Evolutionary conservation across 2,329 filamentous ascomycete genomes (phyloP).

Genomic region (Ceratocystiopsis sp.): DNA sequence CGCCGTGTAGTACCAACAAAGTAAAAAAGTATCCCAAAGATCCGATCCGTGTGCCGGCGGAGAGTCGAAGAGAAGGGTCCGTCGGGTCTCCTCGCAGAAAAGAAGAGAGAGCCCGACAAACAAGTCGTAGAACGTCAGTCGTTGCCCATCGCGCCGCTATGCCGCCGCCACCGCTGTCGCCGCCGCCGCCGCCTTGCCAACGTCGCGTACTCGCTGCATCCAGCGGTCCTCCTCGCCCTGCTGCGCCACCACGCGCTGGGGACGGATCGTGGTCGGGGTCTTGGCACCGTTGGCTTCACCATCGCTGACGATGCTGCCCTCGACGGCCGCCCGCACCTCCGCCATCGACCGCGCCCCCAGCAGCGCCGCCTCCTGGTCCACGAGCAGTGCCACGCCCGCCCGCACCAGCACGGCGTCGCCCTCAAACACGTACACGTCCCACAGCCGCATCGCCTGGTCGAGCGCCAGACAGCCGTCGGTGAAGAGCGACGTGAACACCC

Average conservation of each 20-base stretch:
- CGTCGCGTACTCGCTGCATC: conserved; percentile 23
- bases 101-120: no score
- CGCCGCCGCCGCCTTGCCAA: conserved; percentile 16
- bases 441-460: conserved; percentile 55
- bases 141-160: no score
- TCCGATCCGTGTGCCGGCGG: no score
- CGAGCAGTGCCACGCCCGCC: conserved; percentile 51
- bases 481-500: conserved; percentile 48
- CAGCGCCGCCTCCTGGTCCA: conserved; percentile 33
- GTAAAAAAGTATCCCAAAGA: no score
- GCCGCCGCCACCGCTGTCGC: neutral
- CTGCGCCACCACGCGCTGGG: conserved; percentile 21
- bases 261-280: conserved; percentile 8
- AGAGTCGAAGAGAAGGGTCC: no score
- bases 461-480: conserved; percentile 40
- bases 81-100: no score
- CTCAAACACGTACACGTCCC: conserved; percentile 74
- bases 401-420: conserved; percentile 56
- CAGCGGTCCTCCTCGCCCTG: conserved; percentile 31
- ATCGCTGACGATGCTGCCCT: no score
- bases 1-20: no score
- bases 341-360: conserved; percentile 26
- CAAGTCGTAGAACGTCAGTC: no score
- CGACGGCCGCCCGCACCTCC: conserved; percentile 25
- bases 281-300: conserved; percentile 11